Percentiles rank a stretch among this genome's conserved stretches.
phyloP scores from a whole-genome alignment of 1,284 basidiomycete species.

The Gomphus sp. region DNA sequence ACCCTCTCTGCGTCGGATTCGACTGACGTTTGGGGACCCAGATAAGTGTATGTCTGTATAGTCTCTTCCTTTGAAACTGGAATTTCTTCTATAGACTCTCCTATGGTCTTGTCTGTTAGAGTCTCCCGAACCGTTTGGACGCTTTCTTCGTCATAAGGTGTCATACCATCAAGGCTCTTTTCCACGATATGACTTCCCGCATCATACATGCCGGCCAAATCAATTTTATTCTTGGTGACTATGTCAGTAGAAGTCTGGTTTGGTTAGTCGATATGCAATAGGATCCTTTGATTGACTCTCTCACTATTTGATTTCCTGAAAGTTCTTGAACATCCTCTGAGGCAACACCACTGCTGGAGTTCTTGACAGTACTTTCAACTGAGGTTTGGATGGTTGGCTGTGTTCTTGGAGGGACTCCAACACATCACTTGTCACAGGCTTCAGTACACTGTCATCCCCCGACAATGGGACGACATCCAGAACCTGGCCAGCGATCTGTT shows the following conservation, averaged over 20 bases:
- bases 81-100: neutral
- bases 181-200: neutral
- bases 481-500: neutral
- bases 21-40: too few relatives aligned
- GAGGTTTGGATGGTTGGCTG: neutral
- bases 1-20: too few relatives aligned
- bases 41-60: too few relatives aligned
- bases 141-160: neutral
- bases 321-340: too few relatives aligned
- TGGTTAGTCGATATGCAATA: too few relatives aligned
- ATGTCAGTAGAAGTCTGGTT: neutral
- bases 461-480: neutral
- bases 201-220: neutral
- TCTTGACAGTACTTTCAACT: neutral
- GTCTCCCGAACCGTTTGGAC: neutral
- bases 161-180: neutral
- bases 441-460: neutral
- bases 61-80: too few relatives aligned
- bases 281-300: too few relatives aligned
- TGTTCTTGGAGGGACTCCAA: neutral
- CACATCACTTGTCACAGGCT: neutral
- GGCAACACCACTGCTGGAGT: too few relatives aligned
- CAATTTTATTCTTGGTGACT: neutral
- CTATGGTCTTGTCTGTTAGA: neutral
- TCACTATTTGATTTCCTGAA: too few relatives aligned